Base-by-base conservation (phyloP, 1,284 basidiomycete species). In the Athelia psychrophila region DNA sequence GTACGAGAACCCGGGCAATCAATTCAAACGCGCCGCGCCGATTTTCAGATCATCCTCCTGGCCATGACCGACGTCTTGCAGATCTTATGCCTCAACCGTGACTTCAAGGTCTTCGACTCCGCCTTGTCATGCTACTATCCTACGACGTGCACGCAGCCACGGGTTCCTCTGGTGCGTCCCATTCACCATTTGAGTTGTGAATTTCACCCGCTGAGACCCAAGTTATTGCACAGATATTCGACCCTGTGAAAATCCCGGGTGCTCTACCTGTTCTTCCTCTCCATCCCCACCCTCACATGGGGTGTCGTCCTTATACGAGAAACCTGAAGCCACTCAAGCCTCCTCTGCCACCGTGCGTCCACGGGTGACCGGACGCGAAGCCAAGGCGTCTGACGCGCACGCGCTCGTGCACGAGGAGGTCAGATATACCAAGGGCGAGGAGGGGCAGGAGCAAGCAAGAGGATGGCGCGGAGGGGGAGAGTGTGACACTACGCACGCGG, bases 291-390 rank as follows among this genome's bases (percentile, higher is more conserved):
- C 44, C 84, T 97, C 51, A 88, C 97, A 44, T 83, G 79, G 0
- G 94, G 94, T 3, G 94, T 97, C 40, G 87, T 95, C 27, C 78
- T 93, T 90, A 3, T 83, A 88, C 70, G 91, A 92, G 73, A 92
- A 93, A 61, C 90, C 90, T 0, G 89, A 90, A 47, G 68, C 68
- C 4, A 60, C 60, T 50, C 20, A 50, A 44, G 36, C 60, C 48
- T 30, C 57, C 58, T 23, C 60, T 54, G 49, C 50, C 48, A 19
- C 61, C 51, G 52, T 57, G 51, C 22, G 59, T 51, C 42, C 53
- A 53, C 51, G 57, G 53, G 48, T 35, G n/a, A 12, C 10, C 33
- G n/a, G n/a, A n/a, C 33, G n/a, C 33, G n/a, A 35, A 35, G 32
- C 54, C 52, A 44, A 55, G 51, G 61, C 59, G 46, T 53, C 53